These are phyloP conservation scores for Hericium erinaceus DNA, from an alignment of 768 basidiomycete species.

Conservation along the genomic window DNA sequence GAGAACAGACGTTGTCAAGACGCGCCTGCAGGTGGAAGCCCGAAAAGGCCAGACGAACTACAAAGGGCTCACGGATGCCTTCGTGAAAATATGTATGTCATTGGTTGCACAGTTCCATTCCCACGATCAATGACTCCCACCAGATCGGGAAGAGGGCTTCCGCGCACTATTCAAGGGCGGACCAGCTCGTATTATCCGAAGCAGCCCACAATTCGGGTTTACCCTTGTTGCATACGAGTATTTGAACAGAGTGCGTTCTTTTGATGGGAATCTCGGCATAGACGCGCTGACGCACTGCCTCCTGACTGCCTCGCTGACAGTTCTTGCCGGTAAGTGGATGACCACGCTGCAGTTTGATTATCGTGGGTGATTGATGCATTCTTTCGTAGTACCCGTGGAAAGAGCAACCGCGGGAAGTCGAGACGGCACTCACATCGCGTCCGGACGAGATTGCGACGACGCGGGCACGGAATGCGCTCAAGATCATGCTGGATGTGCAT, in stretches of 20 bases:
- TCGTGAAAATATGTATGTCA: conserved; percentile 77
- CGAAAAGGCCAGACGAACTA: conserved; percentile 87
- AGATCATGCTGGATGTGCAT: conserved; percentile 82
- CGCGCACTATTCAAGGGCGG: conserved; percentile 89
- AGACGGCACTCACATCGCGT: conserved; percentile 61
- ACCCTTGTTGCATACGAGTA: conserved; percentile 78
- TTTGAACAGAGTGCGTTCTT: conserved; percentile 43
- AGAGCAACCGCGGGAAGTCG: conserved; percentile 53
- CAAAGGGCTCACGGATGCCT: conserved; percentile 83
- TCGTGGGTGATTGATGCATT: conserved; percentile 8
- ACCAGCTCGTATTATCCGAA: conserved; percentile 76
- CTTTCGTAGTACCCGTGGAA: conserved; percentile 71
- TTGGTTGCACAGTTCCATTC: not conserved
- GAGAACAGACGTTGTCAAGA: conserved; percentile 87
- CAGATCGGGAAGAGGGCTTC: conserved; percentile 86
- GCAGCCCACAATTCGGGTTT: conserved; percentile 92
- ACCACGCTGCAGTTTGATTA: not conserved
- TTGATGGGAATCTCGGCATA: not conserved
- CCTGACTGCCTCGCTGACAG: not conserved
- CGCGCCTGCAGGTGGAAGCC: conserved; percentile 88
- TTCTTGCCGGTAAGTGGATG: conserved; percentile 10
- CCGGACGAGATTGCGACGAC: conserved; percentile 81
- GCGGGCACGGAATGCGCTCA: conserved; percentile 90
- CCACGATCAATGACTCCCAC: not conserved
- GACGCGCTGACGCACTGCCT: not conserved